Percentiles rank a stretch among this genome's conserved stretches.
These are phyloP conservation scores for Stemphylium beticola DNA, from an alignment of 2,329 filamentous ascomycete genomes.

Conservation along the genomic window DNA sequence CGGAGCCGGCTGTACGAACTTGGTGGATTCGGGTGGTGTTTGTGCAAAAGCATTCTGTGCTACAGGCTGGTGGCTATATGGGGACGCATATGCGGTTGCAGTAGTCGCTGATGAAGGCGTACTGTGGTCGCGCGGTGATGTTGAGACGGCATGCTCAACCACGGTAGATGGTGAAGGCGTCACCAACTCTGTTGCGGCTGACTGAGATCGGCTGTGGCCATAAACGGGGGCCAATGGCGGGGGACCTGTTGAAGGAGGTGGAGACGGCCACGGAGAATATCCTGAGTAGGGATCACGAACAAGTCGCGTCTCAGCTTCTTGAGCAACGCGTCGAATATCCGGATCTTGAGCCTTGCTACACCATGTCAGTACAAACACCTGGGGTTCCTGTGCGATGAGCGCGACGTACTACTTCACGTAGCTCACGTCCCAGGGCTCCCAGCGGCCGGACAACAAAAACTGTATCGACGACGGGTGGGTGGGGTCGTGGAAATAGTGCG, in stretches of 20 bases:
- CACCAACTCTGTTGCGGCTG: neutral
- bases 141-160: slow-evolving; percentile 4
- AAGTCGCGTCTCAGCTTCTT: slow-evolving; percentile 34
- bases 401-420: slow-evolving; percentile 36
- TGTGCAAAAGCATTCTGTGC: neutral
- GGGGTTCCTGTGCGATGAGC: neutral
- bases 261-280: slow-evolving; percentile 31
- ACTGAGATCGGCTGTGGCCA: slow-evolving; percentile 7
- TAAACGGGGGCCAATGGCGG: slow-evolving; percentile 1
- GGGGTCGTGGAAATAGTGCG: slow-evolving; percentile 42
- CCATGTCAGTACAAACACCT: slow-evolving; percentile 12
- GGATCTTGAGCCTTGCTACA: slow-evolving; percentile 36
- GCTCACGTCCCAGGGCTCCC: slow-evolving; percentile 43
- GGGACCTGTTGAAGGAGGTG: slow-evolving; percentile 18
- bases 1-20: neutral
- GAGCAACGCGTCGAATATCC: slow-evolving; percentile 37
- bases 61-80: slow-evolving; percentile 13
- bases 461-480: slow-evolving; percentile 35
- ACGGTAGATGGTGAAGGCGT: slow-evolving; percentile 13
- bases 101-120: neutral
- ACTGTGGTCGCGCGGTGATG: slow-evolving; percentile 7
- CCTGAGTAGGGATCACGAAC: slow-evolving; percentile 23
- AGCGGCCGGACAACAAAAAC: slow-evolving; percentile 37
- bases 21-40: neutral
- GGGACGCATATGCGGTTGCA: slow-evolving; percentile 16